phyloP scores from a whole-genome alignment of 805 yeast species.

The Priceomyces haplophilus region DNA sequence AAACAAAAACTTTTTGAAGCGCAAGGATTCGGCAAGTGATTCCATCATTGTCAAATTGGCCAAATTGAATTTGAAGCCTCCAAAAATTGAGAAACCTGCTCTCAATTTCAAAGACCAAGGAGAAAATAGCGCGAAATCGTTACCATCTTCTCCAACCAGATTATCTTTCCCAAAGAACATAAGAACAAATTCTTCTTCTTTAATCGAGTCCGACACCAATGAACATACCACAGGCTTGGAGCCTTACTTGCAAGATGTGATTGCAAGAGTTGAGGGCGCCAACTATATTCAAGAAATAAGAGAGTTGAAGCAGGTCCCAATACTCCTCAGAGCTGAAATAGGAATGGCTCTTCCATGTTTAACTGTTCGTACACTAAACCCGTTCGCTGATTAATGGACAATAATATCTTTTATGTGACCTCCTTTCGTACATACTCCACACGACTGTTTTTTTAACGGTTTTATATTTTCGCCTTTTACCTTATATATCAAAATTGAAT shows the following conservation, averaged over 20 bases:
- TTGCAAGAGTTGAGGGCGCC: conserved; percentile 59
- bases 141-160: conserved; percentile 25
- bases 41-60: conserved; percentile 48
- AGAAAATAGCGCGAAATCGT: conserved; percentile 16
- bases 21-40: conserved; percentile 31
- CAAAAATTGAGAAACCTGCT: conserved; percentile 30
- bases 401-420: neutral
- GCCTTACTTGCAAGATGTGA: conserved; percentile 56
- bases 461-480: too few relatives aligned
- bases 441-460: too few relatives aligned
- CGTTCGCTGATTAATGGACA: conserved; percentile 46
- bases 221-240: conserved; percentile 34
- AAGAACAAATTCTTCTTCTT: conserved; percentile 20
- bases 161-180: conserved; percentile 17
- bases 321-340: conserved; percentile 82
- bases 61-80: conserved; percentile 50
- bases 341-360: conserved; percentile 96
- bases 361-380: conserved; percentile 87
- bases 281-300: conserved; percentile 73
- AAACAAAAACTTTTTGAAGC: conserved; percentile 30
- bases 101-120: conserved; percentile 7
- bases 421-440: neutral
- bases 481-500: too few relatives aligned
- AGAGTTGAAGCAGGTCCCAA: conserved; percentile 76
- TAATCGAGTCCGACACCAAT: conserved; percentile 12